Evolutionary conservation across 2,329 filamentous ascomycete genomes (phyloP).

Genomic region (Talaromyces albobiverticillius): DNA sequence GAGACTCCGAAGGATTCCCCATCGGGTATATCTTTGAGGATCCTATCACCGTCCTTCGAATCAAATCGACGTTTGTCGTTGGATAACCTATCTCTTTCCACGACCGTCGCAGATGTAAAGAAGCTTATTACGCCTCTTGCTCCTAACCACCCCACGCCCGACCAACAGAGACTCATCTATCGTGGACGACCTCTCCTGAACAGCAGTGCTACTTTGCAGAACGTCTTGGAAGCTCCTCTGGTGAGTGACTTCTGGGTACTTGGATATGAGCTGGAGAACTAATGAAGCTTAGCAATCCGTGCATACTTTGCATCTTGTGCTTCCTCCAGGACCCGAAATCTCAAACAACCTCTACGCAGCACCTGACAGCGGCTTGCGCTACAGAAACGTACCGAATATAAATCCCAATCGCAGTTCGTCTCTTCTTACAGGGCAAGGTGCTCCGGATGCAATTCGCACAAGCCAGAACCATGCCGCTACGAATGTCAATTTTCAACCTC

Average conservation of each 20-base stretch:
- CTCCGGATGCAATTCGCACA: not conserved
- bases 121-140: conserved; percentile 49
- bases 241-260: conserved; percentile 36
- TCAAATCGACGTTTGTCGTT: conserved; percentile 37
- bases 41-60: conserved; percentile 41
- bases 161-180: conserved; percentile 58
- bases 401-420: not conserved
- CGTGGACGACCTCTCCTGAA: conserved; percentile 53
- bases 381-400: conserved; percentile 7
- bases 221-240: conserved; percentile 50
- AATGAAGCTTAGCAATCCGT: conserved; percentile 22
- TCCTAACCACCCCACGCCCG: conserved; percentile 43
- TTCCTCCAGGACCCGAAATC: conserved; percentile 34
- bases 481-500: not conserved
- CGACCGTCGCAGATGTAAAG: conserved; percentile 54
- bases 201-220: conserved; percentile 47
- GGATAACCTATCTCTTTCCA: conserved; percentile 32
- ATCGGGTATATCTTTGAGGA: conserved; percentile 25
- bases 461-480: not conserved
- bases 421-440: not conserved
- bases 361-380: conserved; percentile 12
- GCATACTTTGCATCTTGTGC: conserved; percentile 40
- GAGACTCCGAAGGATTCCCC: not conserved
- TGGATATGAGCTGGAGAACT: not conserved
- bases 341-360: conserved; percentile 14